Evolutionary conservation across 768 basidiomycete genomes (phyloP), one percentile per base, ranked within the genome.

Genomic region (Calocybe cyanea): DNA sequence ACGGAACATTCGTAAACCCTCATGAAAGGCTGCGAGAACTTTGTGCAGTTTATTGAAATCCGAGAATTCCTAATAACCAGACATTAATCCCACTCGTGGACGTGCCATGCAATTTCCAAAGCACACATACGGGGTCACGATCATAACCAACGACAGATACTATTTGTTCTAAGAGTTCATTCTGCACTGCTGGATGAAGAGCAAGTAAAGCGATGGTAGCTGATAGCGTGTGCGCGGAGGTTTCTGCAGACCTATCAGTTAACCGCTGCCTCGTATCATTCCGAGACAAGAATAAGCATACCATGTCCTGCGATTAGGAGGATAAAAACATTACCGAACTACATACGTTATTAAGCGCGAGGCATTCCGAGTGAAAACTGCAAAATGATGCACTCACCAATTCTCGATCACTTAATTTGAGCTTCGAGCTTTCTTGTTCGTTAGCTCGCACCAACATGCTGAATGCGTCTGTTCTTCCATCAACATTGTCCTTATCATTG

Each of bases 281-380:
- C 25, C 28, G n/a, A n/a, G n/a, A n/a, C n/a, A n/a, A n/a, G n/a
- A n/a, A n/a, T n/a, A n/a, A 4, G 5, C 63, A 30, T 48, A 73
- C 79, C 80, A 56, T 81, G 78, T 3, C 81, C 81, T 19, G 80
- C 80, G 25, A 83, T 73, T 8, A 84, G 59, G 51, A 78, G 59
- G 9, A 71, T 53, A 50, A 71, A 80, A 0, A 77, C 55, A 42
- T 80, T 79, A 2, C 77, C 78, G 36, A 78, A 75, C 77, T 77
- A 38, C 23, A n/a, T n/a, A n/a, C 20, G 1, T 24, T 15, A 18
- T 24, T 15, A 18, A 9, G 18, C n/a, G n/a, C n/a, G n/a, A n/a
- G n/a, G n/a, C n/a, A n/a, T n/a, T n/a, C n/a, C n/a, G n/a, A n/a
- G n/a, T n/a, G n/a, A n/a, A n/a, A n/a, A n/a, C n/a, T n/a, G n/a